Evolutionary conservation across 2,329 filamentous ascomycete species (phyloP), one percentile per base, ranked within the genome.

Genomic region (Penicillium sp.): DNA sequence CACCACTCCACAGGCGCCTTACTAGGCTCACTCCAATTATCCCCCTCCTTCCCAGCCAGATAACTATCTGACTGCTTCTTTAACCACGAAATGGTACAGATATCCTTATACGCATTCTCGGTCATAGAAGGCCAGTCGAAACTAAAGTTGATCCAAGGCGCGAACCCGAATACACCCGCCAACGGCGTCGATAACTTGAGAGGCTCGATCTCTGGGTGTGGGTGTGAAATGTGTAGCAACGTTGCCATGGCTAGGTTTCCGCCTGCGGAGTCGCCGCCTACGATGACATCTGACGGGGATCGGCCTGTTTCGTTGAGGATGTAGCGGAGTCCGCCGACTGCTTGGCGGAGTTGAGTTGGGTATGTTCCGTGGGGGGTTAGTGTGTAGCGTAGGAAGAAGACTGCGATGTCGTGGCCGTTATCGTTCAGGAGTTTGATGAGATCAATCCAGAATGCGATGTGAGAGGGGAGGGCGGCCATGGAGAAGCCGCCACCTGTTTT

Each of bases 81-180:
- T 16, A 78, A 71, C 0, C 68, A 63, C 0, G 58, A 59, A 0
- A 62, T 57, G 14, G 75, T 70, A 27, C 86, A 72, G 52, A 80
- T 68, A 68, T 86, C 84, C 60, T 78, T 81, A 43, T 76, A 72
- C 4, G 69, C 72, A 59, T 85, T 84, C 7, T 67, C 63, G 21
- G 65, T 63, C 51, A 77, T 77, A 5, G 77, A 77, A 1, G 73
- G 66, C 33, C 76, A 74, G 14, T 75, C 66, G 0, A 69, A 70
- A 29, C 69, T 68, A 65, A 85, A 84, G 16, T 75, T 77, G 5
- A 78, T 69, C 85, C 85, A 88, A 0, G 85, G 84, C 1, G 78
- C 81, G 37, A 85, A 78, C 0, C 84, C 74, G 26, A 86, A 67
- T 0, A 78, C 74, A 1, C 77, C 83, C 2, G 68, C 69, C 33